These are phyloP conservation scores for Lipomyces oligophaga DNA, from an alignment of 805 yeast genomes.

Conservation along the genomic window DNA sequence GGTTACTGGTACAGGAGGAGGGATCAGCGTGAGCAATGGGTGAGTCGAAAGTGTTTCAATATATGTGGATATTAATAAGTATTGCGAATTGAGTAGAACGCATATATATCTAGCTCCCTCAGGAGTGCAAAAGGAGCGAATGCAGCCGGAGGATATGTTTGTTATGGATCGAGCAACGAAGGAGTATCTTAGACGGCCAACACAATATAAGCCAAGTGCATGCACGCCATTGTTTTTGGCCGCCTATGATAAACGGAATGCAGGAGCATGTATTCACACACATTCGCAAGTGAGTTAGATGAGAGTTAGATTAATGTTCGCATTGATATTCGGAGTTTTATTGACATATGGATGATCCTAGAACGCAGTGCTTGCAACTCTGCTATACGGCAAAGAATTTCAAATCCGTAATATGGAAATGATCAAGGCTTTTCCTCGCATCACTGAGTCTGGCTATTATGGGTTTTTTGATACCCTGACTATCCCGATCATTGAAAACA, in stretches of 20 bases:
- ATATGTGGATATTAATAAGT: not conserved
- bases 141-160: constrained; percentile 77
- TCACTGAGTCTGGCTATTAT: constrained; percentile 62
- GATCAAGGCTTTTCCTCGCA: constrained; percentile 77
- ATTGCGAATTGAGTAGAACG: constrained; percentile 34
- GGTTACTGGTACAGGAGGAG: constrained; percentile 97
- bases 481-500: constrained; percentile 88
- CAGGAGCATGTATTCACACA: constrained; percentile 93
- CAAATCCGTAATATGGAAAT: constrained; percentile 80
- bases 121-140: constrained; percentile 92
- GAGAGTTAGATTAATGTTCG: too few species aligned
- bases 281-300: constrained; percentile 59
- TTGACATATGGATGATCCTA: not conserved
- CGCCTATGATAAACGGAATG: constrained; percentile 60
- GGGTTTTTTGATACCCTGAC: constrained; percentile 68
- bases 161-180: constrained; percentile 57
- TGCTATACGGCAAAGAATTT: constrained; percentile 67
- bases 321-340: not conserved
- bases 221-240: constrained; percentile 87
- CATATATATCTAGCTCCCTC: constrained; percentile 80
- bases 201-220: constrained; percentile 76
- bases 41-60: constrained; percentile 9
- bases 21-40: constrained; percentile 67
- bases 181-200: constrained; percentile 58
- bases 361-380: constrained; percentile 72